Conservation (phyloP, 1,284 basidiomycete genomes). For the Moniliella sp. region DNA sequence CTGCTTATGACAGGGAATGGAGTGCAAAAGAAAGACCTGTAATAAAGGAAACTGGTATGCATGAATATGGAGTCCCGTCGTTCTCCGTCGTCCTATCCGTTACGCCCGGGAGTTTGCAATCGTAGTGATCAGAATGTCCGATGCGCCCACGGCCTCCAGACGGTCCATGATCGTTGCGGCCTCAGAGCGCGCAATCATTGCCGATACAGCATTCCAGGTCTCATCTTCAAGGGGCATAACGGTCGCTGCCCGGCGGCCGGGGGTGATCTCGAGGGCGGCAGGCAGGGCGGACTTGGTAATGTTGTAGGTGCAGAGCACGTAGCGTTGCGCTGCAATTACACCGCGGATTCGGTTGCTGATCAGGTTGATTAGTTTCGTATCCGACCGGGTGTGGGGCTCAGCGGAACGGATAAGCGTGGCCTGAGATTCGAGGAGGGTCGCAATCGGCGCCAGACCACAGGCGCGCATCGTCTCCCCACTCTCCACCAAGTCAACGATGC, state of each 20-base stretch:
- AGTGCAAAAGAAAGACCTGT: too few species aligned
- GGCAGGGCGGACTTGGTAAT: conserved; percentile 46
- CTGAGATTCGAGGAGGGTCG: conserved; percentile 58
- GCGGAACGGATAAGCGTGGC: conserved; percentile 74
- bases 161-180: conserved; percentile 74
- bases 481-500: conserved; percentile 48
- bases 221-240: conserved; percentile 60
- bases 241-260: conserved; percentile 71
- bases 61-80: too few species aligned
- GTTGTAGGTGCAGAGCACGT: conserved; percentile 82
- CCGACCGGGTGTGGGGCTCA: conserved; percentile 45
- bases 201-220: conserved; percentile 71
- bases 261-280: conserved; percentile 54
- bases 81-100: too few species aligned
- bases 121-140: conserved; percentile 70
- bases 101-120: conserved; percentile 84
- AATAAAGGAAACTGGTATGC: too few species aligned
- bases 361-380: conserved; percentile 48
- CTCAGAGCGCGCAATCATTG: conserved; percentile 70
- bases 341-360: conserved; percentile 76
- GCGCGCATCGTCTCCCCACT: conserved; percentile 99
- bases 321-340: conserved; percentile 68
- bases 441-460: conserved; percentile 72
- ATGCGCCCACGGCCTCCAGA: conserved; percentile 58
- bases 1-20: too few species aligned